Percentiles rank a stretch among this genome's conserved stretches.
Evolutionary conservation across 1,139 yeast genomes (phyloP).

Genomic region (Lodderomyces jiufengensis): DNA sequence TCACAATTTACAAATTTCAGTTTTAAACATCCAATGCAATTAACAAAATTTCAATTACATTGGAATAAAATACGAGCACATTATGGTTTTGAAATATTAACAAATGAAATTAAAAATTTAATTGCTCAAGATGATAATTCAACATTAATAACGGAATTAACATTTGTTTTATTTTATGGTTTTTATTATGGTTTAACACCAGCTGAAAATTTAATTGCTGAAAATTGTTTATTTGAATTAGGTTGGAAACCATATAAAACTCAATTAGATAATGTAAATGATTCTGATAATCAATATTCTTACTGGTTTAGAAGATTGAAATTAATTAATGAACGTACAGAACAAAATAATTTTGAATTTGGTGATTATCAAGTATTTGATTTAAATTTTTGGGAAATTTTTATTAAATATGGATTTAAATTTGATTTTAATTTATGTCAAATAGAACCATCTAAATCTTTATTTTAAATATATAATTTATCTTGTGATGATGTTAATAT

Average conservation of each 20-base stretch:
- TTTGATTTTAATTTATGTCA: constrained; percentile 32
- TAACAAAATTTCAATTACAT: constrained; percentile 35
- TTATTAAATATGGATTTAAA: constrained; percentile 36
- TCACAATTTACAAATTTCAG: constrained; percentile 18
- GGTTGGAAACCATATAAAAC: constrained; percentile 45
- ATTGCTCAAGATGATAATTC: constrained; percentile 20
- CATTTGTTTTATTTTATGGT: constrained; percentile 55
- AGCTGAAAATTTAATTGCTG: constrained; percentile 46
- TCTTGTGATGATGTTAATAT: constrained; percentile 7
- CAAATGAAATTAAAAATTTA: constrained; percentile 27
- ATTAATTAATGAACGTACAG: constrained; percentile 13
- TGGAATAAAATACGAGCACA: constrained; percentile 51
- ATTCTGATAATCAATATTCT: constrained; percentile 16
- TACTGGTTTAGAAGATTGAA: constrained; percentile 41
- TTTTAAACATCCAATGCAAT: constrained; percentile 37
- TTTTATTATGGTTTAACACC: constrained; percentile 56
- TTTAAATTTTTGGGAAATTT: constrained; percentile 42
- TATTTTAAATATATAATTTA: constrained; percentile 11
- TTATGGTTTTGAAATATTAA: constrained; percentile 34
- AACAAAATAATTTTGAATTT: constrained; percentile 20
- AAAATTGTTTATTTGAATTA: constrained; percentile 34
- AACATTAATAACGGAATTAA: constrained; percentile 30
- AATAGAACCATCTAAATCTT: constrained; percentile 25
- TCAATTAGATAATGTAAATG: constrained; percentile 10
- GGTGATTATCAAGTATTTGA: constrained; percentile 48